Evolutionary conservation across 768 basidiomycete species (phyloP), one percentile per base, ranked within the genome.

Genomic region (Boletus coccyginus): DNA sequence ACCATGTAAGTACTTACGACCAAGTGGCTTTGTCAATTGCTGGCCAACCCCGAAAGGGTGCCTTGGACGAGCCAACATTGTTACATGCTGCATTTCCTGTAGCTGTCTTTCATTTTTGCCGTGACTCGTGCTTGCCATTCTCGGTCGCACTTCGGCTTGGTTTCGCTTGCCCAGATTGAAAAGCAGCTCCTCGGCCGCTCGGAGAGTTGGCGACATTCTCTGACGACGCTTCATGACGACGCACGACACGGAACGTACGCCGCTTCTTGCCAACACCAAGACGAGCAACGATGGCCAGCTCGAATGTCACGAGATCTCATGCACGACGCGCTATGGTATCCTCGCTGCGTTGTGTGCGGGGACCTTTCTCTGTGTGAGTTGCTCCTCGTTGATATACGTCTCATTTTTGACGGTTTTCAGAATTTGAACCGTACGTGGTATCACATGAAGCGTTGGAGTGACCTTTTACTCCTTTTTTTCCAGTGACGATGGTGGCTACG

Each of bases 341-440:
- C 67, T 89, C 50, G 82, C 79, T 14, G 87, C 85, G 14, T 75
- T 90, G 50, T 90, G 86, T 86, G 70, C 77, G 7, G 87, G 82
- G 0, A 84, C 81, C 2, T 89, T 90, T 71, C 79, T 92, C 41
- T 84, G 83, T 41, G 88, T 90, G 64, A 66, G 13, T 35, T 13
- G 21, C 5, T 56, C 33, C 38, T 45, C 0, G 6, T 10, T 21
- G 31, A 11, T 24, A 14, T 11, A 13, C 39, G n/a, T 40, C n/a
- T 10, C 9, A 10, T 13, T 16, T 3, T 5, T 36, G 17, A 38
- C 42, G 13, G 7, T 2, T 2, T 21, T 21, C 29, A 56, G 55
- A 56, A 45, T 7, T 12, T 50, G 27, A 56, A 56, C 27, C 14
- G 55, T 50, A 44, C 36, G 55, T 55, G 35, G n/a, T n/a, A 2